Evolutionary conservation across 495 filamentous ascomycete species (phyloP).

Genomic region (Glarea lozoyensis): DNA sequence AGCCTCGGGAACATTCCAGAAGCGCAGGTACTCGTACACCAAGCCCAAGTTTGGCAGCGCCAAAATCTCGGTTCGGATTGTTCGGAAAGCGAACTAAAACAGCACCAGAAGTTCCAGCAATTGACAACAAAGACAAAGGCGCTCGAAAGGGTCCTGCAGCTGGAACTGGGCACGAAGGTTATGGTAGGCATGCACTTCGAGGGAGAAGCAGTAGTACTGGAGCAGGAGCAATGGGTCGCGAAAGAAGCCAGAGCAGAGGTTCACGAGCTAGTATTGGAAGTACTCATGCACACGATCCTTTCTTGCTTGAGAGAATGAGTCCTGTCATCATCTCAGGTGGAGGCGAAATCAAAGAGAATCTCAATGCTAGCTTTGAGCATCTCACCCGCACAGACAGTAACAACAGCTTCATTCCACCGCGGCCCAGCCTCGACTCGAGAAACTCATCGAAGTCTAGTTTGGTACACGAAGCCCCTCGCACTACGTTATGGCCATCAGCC

Average conservation of each 20-base stretch:
- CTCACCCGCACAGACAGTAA: slow-evolving; percentile 54
- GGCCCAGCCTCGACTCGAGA: slow-evolving; percentile 42
- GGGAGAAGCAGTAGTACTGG: slow-evolving; percentile 50
- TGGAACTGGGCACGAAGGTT: slow-evolving; percentile 94
- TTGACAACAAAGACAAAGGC: slow-evolving; percentile 45
- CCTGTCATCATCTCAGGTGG: slow-evolving; percentile 84
- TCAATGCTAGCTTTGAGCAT: slow-evolving; percentile 38
- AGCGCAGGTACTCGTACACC: slow-evolving; percentile 29
- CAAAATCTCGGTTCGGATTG: slow-evolving; percentile 57
- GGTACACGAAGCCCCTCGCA: slow-evolving; percentile 19
- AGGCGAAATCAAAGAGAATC: slow-evolving; percentile 52
- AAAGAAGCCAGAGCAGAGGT: slow-evolving; percentile 31
- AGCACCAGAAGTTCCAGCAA: slow-evolving; percentile 38
- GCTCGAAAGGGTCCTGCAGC: slow-evolving; percentile 75
- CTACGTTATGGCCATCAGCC: slow-evolving; percentile 42
- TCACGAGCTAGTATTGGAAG: slow-evolving; percentile 39
- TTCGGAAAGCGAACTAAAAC: slow-evolving; percentile 68
- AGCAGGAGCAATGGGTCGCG: slow-evolving; percentile 29
- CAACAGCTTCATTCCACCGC: slow-evolving; percentile 41
- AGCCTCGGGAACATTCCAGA: slow-evolving; percentile 19
- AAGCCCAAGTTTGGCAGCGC: slow-evolving; percentile 34
- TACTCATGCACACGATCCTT: slow-evolving; percentile 35
- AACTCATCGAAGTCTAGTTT: slow-evolving; percentile 31
- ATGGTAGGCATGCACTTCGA: slow-evolving; percentile 60
- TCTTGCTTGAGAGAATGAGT: slow-evolving; percentile 65